Conservation (phyloP, 1,284 basidiomycete genomes). For the Thecaphora thlaspeos region DNA sequence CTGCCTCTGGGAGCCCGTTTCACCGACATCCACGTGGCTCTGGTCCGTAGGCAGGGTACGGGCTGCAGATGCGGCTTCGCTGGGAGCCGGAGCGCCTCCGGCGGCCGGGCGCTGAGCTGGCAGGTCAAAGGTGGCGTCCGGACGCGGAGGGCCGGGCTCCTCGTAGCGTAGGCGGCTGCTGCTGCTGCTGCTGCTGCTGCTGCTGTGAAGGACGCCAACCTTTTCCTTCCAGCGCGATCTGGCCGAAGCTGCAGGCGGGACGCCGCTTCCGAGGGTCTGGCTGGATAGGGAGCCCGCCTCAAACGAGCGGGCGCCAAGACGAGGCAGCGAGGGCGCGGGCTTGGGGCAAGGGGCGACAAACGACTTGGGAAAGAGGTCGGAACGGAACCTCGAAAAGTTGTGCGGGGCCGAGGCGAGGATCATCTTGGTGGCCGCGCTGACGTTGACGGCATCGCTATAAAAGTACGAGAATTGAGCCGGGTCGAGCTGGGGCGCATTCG, state of each 20-base stretch:
- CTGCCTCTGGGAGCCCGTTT: too few species aligned
- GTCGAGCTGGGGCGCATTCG: slow-evolving; percentile 26
- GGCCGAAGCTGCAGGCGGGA: background rate
- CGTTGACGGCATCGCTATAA: slow-evolving; percentile 33
- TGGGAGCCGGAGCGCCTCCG: too few species aligned
- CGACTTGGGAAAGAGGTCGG: slow-evolving; percentile 21
- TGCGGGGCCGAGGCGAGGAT: slow-evolving; percentile 15
- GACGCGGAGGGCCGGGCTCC: too few species aligned
- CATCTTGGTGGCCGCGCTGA: slow-evolving; percentile 16
- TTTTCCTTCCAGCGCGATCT: background rate
- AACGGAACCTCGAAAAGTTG: slow-evolving; percentile 17
- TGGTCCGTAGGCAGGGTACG: too few species aligned
- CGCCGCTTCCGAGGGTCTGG: too few species aligned
- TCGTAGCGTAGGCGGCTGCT: too few species aligned
- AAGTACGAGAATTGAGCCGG: slow-evolving; percentile 25
- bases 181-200: too few species aligned
- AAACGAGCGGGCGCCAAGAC: background rate
- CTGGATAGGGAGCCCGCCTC: background rate
- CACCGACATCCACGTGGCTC: too few species aligned
- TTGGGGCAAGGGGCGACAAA: slow-evolving; percentile 12
- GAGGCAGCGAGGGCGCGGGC: background rate
- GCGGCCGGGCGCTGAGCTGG: too few species aligned
- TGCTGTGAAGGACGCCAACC: background rate
- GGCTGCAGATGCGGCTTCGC: too few species aligned
- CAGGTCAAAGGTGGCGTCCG: too few species aligned